Percentiles rank a stretch among this genome's conserved stretches.
Conservation (phyloP, 805 yeast species). For the Candida nonsorbophila region DNA sequence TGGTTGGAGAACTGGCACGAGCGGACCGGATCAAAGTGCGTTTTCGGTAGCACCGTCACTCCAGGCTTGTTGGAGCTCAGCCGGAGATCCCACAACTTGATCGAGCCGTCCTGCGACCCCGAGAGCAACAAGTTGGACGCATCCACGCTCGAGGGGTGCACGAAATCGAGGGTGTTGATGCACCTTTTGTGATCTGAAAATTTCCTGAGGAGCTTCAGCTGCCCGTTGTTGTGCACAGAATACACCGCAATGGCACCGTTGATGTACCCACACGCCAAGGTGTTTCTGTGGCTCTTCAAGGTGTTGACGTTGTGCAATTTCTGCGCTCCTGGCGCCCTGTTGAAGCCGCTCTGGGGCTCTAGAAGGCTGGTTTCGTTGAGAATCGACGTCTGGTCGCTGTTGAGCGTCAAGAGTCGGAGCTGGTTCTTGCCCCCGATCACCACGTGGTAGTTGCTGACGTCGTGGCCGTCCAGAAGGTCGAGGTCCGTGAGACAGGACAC, state of each 20-base stretch:
- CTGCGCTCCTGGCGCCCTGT: constrained; percentile 10
- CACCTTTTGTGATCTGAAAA: constrained; percentile 38
- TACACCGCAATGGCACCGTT: constrained; percentile 30
- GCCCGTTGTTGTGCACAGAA: constrained; percentile 27
- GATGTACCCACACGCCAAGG: constrained; percentile 36
- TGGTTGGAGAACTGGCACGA: constrained; percentile 50
- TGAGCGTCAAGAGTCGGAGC: constrained; percentile 26
- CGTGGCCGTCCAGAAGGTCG: constrained; percentile 5
- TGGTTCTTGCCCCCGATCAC: constrained; percentile 40
- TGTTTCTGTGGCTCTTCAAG: constrained; percentile 25
- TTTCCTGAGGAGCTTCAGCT: constrained; percentile 20
- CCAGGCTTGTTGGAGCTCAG: constrained; percentile 41
- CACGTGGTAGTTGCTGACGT: constrained; percentile 19
- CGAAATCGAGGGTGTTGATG: constrained; percentile 37
- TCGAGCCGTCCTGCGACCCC: constrained; percentile 79
- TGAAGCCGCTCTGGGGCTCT: no score
- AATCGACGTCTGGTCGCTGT: constrained; percentile 24
- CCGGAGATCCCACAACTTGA: constrained; percentile 72
- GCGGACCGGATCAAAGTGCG: constrained; percentile 68
- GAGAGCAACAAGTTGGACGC: constrained; percentile 23
- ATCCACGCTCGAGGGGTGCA: constrained; percentile 11
- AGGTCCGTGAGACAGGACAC: constrained; percentile 19
- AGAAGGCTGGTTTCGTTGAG: constrained; percentile 29
- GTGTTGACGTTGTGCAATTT: constrained; percentile 34
- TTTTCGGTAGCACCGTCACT: constrained; percentile 40